These are phyloP conservation scores for Monosporascus sp. DNA, from an alignment of 2,329 filamentous ascomycete genomes.

Conservation along the genomic window DNA sequence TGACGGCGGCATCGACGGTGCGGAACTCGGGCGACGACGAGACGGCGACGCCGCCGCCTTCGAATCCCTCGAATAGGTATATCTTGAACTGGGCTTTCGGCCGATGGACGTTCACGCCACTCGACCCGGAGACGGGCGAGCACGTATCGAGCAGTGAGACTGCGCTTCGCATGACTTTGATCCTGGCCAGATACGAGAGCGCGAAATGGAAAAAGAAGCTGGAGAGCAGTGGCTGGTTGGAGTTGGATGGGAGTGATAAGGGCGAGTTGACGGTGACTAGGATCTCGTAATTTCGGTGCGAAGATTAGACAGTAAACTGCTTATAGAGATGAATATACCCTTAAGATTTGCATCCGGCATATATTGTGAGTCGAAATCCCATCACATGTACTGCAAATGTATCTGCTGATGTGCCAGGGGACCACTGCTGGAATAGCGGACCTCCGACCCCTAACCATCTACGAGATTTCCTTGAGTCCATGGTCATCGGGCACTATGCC, in stretches of 20 bases:
- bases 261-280: conserved; percentile 48
- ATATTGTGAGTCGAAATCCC: too few relatives aligned
- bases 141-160: conserved; percentile 51
- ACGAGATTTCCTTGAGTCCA: too few relatives aligned
- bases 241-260: conserved; percentile 38
- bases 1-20: conserved; percentile 41
- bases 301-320: not conserved
- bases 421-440: too few relatives aligned
- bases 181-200: conserved; percentile 67
- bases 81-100: conserved; percentile 99
- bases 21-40: conserved; percentile 46
- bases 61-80: conserved; percentile 47
- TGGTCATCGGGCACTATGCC: too few relatives aligned
- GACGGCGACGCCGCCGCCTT: conserved; percentile 21
- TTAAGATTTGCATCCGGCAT: not conserved
- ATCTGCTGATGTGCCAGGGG: too few relatives aligned
- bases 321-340: not conserved
- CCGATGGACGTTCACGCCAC: conserved; percentile 80
- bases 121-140: conserved; percentile 38
- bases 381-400: too few relatives aligned
- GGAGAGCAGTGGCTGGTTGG: conserved; percentile 50
- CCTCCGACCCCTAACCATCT: too few relatives aligned
- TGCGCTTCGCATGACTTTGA: conserved; percentile 66
- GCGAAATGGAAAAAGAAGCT: conserved; percentile 72
- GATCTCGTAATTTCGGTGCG: conserved; percentile 24